These are phyloP conservation scores for Salinomyces thailandicus DNA, from an alignment of 2,329 filamentous ascomycete genomes.

Conservation along the genomic window DNA sequence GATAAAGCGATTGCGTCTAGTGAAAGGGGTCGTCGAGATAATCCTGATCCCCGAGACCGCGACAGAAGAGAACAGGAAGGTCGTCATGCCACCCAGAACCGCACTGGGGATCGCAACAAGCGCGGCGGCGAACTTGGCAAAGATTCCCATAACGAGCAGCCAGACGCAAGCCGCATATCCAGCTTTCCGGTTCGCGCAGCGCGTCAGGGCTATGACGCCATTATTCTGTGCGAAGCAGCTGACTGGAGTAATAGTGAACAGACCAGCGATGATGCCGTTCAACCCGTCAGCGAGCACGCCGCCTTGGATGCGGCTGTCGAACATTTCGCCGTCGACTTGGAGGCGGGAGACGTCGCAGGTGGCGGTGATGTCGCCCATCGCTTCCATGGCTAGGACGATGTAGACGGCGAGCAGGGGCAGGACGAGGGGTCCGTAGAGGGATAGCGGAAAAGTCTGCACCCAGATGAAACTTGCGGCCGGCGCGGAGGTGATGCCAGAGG, in stretches of 20 bases:
- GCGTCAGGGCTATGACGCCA: slow-evolving; percentile 70
- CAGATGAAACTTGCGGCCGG: slow-evolving; percentile 66
- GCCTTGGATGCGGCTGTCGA: slow-evolving; percentile 69
- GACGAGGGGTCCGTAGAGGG: slow-evolving; percentile 62
- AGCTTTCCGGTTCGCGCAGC: slow-evolving; percentile 70
- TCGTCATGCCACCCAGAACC: slow-evolving; percentile 47
- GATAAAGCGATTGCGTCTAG: slow-evolving; percentile 71
- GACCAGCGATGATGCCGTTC: slow-evolving; percentile 62
- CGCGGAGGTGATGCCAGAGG: slow-evolving; percentile 58
- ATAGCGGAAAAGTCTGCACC: slow-evolving; percentile 65
- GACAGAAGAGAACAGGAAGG: slow-evolving; percentile 69
- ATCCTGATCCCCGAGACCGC: slow-evolving; percentile 70
- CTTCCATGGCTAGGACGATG: slow-evolving; percentile 66
- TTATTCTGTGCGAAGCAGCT: slow-evolving; percentile 77
- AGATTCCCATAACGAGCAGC: slow-evolving; percentile 69
- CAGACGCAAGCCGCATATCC: slow-evolving; percentile 71
- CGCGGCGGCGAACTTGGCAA: slow-evolving; percentile 71
- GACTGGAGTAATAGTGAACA: slow-evolving; percentile 73
- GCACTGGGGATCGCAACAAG: slow-evolving; percentile 61
- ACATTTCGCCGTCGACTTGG: slow-evolving; percentile 59
- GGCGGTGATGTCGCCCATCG: slow-evolving; percentile 56
- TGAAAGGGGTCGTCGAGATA: slow-evolving; percentile 60
- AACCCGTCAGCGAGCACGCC: slow-evolving; percentile 68
- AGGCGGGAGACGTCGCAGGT: slow-evolving; percentile 71
- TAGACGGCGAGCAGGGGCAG: slow-evolving; percentile 53